A percentile compares a stretch with the other conserved stretches of the same genome.
Conservation (phyloP, 2,329 filamentous ascomycete species). For the Colletotrichum viniferum region DNA sequence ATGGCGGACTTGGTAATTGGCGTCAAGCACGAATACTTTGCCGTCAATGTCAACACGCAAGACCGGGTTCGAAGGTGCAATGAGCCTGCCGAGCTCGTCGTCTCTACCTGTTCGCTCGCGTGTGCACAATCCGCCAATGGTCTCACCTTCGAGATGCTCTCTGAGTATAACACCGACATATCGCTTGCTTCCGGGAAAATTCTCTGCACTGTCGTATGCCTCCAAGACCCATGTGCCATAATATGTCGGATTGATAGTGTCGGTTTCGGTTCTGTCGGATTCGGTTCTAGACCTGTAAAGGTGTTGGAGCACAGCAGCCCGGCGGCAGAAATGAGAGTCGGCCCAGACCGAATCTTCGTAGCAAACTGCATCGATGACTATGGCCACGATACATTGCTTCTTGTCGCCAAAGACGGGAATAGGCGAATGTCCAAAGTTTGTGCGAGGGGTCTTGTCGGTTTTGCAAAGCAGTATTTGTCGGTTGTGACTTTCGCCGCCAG, state of each 20-base stretch:
- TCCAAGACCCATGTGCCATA: neutral
- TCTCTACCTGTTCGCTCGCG: too few species aligned
- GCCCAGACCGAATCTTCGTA: rapidly evolving
- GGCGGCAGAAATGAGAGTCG: neutral
- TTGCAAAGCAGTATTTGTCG: neutral
- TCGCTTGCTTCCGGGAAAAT: rapidly evolving
- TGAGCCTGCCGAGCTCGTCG: neutral
- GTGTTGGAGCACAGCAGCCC: neutral
- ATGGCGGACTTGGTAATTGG: neutral
- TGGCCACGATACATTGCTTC: neutral
- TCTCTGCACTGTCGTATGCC: neutral
- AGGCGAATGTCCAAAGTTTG: neutral
- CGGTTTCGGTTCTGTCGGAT: too few species aligned
- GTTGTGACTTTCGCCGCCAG: neutral
- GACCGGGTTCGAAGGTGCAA: rapidly evolving
- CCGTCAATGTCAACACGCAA: rapidly evolving
- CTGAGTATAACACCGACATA: neutral
- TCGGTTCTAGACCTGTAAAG: neutral
- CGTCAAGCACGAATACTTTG: rapidly evolving
- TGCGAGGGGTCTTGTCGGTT: neutral
- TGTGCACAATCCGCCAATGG: neutral
- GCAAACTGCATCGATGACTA: neutral
- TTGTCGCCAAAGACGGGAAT: neutral
- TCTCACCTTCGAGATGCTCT: neutral
- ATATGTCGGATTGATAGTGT: too few species aligned